Base-by-base conservation (phyloP, 768 basidiomycete species). In the Lactarius psammicola region DNA sequence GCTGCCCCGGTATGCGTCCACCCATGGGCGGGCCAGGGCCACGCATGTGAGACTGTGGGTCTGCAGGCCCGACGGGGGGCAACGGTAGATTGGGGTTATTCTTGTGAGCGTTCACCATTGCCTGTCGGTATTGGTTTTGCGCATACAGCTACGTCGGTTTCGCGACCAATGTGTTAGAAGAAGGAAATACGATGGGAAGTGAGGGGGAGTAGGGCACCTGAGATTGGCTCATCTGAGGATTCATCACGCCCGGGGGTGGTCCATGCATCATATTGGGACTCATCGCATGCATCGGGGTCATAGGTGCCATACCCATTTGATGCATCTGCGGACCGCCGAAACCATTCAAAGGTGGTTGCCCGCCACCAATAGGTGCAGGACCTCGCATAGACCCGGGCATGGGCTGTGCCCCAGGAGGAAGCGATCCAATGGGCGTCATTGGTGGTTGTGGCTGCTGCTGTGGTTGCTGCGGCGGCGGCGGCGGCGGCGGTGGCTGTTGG, bases 381-480 rank as follows among this genome's bases (percentile, higher is more conserved):
- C 66, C 74, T 49, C 78, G 78, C 31, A 75, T 76, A 34, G 73
- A 69, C 1, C 74, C 69, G 15, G 36, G 36, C 36, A 38, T 38
- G 2, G 70, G 69, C 60, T 73, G 76, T 55, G 72, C 73, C 26
- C 75, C 79, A 59, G 76, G 77, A 9, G 76, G 73, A 55, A 75
- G 70, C 20, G 77, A 70, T 33, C 72, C 67, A 66, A 80, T 78
- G 2, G 80, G 75, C 17, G 74, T 68, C 72, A 75, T 74, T 30
- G 79, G 76, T 23, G 77, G 77, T n/a, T 75, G 76, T 60, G 80
- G 82, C 62, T 88, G 87, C 59, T 80, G 71, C 55, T 23, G 33
- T 11, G 18, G 60, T 4, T 68, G 72, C 40, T 66, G 71, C 31
- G 53, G 60, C 2, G 63, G 70, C 2, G 10, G 59, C 3, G 59